A percentile compares a stretch with the other conserved stretches of the same genome.
These are phyloP conservation scores for Monilinia fructicola DNA, from an alignment of 2,329 filamentous ascomycete genomes.

Conservation along the genomic window DNA sequence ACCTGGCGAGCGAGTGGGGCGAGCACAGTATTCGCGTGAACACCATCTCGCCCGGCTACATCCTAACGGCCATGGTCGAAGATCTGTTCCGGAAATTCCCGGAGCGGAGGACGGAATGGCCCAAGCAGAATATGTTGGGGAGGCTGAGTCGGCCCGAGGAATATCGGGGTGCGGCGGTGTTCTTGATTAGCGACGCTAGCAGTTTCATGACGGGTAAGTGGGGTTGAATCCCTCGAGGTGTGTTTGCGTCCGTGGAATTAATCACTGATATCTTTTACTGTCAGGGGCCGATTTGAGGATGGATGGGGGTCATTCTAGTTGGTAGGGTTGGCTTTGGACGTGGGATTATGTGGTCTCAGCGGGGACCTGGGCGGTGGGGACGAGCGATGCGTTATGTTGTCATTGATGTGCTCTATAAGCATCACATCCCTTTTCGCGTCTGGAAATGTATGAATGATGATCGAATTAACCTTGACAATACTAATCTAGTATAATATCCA, in stretches of 20 bases:
- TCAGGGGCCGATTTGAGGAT: slow-evolving; percentile 5
- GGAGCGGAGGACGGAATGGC: slow-evolving; percentile 67
- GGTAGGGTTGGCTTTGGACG: not conserved
- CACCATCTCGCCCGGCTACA: slow-evolving; percentile 77
- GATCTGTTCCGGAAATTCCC: slow-evolving; percentile 74
- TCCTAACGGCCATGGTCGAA: slow-evolving; percentile 80
- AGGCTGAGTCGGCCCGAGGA: slow-evolving; percentile 66
- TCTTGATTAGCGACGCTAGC: slow-evolving; percentile 65
- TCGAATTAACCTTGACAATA: no score
- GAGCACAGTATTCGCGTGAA: slow-evolving; percentile 69
- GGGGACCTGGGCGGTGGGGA: no score
- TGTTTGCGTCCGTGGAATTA: not conserved
- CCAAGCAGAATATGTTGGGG: slow-evolving; percentile 81
- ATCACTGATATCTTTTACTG: not conserved
- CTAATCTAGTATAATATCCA: no score
- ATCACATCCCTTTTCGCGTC: no score
- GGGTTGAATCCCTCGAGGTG: not conserved
- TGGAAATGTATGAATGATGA: no score
- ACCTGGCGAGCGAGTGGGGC: slow-evolving; percentile 73
- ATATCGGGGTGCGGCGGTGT: slow-evolving; percentile 69
- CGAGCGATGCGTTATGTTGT: not conserved
- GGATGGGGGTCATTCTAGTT: slow-evolving; percentile 10
- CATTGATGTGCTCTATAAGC: no score
- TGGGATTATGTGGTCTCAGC: no score
- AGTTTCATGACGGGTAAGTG: slow-evolving; percentile 65